A percentile compares a stretch with the other conserved stretches of the same genome.
These are phyloP conservation scores for Acidiella bohemica DNA, from an alignment of 495 filamentous ascomycete genomes.

Conservation along the genomic window DNA sequence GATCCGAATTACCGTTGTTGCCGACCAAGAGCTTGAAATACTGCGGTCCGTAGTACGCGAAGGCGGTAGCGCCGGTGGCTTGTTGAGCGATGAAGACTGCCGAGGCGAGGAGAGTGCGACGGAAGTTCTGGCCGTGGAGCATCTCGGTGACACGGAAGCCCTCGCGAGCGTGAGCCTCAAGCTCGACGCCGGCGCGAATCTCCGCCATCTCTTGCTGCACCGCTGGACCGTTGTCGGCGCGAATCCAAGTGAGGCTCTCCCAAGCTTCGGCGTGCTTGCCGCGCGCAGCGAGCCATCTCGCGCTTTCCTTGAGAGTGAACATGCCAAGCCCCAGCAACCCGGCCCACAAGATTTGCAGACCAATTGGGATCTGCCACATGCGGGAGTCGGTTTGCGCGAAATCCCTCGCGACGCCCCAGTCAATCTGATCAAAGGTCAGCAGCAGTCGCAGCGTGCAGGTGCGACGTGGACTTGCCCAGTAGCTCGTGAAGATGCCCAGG, in stretches of 20 bases:
- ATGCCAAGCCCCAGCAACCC: slow-evolving; percentile 16
- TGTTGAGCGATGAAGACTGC: slow-evolving; percentile 40
- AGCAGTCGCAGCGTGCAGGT: neutral
- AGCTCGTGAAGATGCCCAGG: slow-evolving; percentile 12
- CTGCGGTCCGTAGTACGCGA: slow-evolving; percentile 25
- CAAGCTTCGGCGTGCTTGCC: slow-evolving; percentile 20
- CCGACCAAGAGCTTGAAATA: slow-evolving; percentile 25
- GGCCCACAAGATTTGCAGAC: slow-evolving; percentile 19
- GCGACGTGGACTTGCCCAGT: neutral
- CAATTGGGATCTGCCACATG: slow-evolving; percentile 22
- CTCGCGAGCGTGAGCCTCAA: slow-evolving; percentile 12
- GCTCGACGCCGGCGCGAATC: slow-evolving; percentile 21
- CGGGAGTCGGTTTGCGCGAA: slow-evolving; percentile 4
- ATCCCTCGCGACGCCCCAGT: slow-evolving; percentile 16
- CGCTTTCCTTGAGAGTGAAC: slow-evolving; percentile 18
- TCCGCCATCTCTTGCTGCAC: slow-evolving; percentile 31
- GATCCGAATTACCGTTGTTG: slow-evolving; percentile 13
- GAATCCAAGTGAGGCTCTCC: slow-evolving; percentile 20
- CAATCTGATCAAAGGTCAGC: slow-evolving; percentile 2
- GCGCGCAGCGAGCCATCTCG: slow-evolving; percentile 16
- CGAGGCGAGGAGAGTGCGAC: slow-evolving; percentile 31
- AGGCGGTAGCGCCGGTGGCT: slow-evolving; percentile 29
- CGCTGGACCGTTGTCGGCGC: slow-evolving; percentile 30
- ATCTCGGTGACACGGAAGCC: slow-evolving; percentile 23
- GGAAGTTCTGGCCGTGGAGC: slow-evolving; percentile 26